These are phyloP conservation scores for Xylaria scruposa DNA, from an alignment of 495 filamentous ascomycete species.

Conservation along the genomic window DNA sequence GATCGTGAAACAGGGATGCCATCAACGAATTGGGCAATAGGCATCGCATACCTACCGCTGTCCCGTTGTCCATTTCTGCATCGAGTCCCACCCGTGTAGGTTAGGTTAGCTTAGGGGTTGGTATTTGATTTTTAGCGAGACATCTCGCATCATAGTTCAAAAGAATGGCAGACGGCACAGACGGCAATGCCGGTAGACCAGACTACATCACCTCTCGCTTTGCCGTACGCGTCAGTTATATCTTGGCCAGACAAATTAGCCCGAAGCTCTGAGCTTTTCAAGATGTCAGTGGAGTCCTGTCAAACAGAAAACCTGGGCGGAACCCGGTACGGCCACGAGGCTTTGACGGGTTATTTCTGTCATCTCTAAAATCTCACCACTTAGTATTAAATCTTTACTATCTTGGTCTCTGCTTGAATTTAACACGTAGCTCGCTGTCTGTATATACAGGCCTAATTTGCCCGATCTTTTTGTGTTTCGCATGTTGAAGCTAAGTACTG, in stretches of 20 bases:
- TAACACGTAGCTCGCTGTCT: neutral
- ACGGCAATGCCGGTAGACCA: conserved; percentile 20
- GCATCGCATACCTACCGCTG: neutral
- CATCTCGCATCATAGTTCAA: neutral
- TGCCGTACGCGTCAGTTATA: neutral
- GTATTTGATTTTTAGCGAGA: conserved; percentile 16
- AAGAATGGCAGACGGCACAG: neutral
- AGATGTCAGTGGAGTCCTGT: neutral
- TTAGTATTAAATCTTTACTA: neutral
- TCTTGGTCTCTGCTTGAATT: neutral
- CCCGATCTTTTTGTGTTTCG: neutral
- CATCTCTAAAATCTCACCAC: neutral
- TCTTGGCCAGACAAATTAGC: conserved; percentile 9
- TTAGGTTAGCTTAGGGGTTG: neutral
- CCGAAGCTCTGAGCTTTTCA: neutral
- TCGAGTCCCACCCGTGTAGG: neutral
- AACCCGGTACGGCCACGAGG: conserved; percentile 8
- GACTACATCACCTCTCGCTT: neutral
- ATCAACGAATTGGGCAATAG: neutral
- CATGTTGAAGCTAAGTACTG: neutral
- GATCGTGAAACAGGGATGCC: conserved; percentile 18
- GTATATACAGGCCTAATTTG: neutral
- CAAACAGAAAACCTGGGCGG: neutral
- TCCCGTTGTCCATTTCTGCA: neutral
- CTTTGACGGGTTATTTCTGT: neutral